Percentiles rank a stretch among this genome's conserved stretches.
Conservation (phyloP, 179 eudicot genomes). For the Beta macrorhiza region DNA sequence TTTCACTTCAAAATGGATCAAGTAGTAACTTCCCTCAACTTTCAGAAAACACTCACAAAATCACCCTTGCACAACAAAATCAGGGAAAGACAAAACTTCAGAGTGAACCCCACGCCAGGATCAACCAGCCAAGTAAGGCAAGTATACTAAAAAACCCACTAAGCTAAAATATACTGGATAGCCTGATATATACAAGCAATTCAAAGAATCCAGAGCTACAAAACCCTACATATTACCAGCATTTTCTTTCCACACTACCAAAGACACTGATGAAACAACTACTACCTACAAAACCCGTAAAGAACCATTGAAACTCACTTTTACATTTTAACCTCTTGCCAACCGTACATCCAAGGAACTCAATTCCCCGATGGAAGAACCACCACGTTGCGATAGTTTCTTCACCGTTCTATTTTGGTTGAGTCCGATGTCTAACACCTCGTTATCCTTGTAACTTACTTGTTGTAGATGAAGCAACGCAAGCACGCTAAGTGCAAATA, state of each 20-base stretch:
- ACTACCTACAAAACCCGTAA: conserved; percentile 17
- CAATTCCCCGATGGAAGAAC: conserved; percentile 30
- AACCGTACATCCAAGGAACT: conserved; percentile 61
- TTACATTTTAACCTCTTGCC: conserved; percentile 83
- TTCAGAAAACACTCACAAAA: conserved; percentile 2
- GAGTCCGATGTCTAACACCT: conserved; percentile 26
- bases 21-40: neutral
- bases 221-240: conserved; percentile 14
- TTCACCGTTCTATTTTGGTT: conserved; percentile 38
- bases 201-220: conserved; percentile 10
- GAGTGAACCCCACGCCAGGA: too few relatives aligned
- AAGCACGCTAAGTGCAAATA: conserved; percentile 79
- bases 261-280: neutral
- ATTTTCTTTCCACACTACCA: neutral
- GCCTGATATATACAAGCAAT: conserved; percentile 32
- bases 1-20: conserved; percentile 1
- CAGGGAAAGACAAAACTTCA: neutral
- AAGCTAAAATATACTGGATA: conserved; percentile 9
- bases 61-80: neutral
- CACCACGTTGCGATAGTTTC: conserved; percentile 32
- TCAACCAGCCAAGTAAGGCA: neutral
- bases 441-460: conserved; percentile 39
- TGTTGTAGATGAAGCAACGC: conserved; percentile 73
- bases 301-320: neutral
- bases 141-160: neutral